These are phyloP conservation scores for Wickerhamomyces queroliae DNA, from an alignment of 805 yeast genomes.

Conservation along the genomic window DNA sequence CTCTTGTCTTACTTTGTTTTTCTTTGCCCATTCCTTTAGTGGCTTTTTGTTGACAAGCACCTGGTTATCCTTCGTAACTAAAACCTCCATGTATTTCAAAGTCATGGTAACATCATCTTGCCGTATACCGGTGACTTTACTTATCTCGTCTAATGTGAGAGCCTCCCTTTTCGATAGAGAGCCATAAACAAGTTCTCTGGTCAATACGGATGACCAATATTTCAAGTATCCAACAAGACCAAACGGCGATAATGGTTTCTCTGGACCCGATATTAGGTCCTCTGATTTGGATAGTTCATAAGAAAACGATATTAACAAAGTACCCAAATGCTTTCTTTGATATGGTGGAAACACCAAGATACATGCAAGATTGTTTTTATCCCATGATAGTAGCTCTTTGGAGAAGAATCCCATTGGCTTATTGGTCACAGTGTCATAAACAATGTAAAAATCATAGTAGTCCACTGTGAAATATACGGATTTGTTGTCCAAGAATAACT, in stretches of 20 bases:
- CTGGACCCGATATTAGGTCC: slow-evolving; percentile 77
- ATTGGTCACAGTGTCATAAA: slow-evolving; percentile 45
- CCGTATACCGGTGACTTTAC: slow-evolving; percentile 58
- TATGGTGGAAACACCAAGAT: slow-evolving; percentile 89
- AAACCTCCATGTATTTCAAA: slow-evolving; percentile 47
- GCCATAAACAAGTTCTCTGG: slow-evolving; percentile 38
- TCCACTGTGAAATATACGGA: slow-evolving; percentile 79
- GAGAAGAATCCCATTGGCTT: slow-evolving; percentile 90
- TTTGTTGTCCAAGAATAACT: slow-evolving; percentile 84
- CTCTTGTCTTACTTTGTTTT: slow-evolving; percentile 9
- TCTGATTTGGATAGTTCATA: slow-evolving; percentile 69
- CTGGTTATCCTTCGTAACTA: slow-evolving; percentile 24
- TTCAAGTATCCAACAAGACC: slow-evolving; percentile 68
- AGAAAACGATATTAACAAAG: slow-evolving; percentile 75
- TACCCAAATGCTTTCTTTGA: slow-evolving; percentile 74
- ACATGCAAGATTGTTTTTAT: slow-evolving; percentile 84
- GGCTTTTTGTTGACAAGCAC: slow-evolving; percentile 10
- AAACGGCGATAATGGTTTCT: slow-evolving; percentile 78
- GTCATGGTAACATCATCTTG: slow-evolving; percentile 55
- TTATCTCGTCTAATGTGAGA: slow-evolving; percentile 42
- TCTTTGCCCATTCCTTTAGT: slow-evolving; percentile 11
- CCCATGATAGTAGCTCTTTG: slow-evolving; percentile 72
- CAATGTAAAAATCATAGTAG: slow-evolving; percentile 72
- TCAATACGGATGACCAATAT: slow-evolving; percentile 65
- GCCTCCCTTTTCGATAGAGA: slow-evolving; percentile 22